Evolutionary conservation across 441 rosid genomes (phyloP).

Genomic region (Jatropha multifida): DNA sequence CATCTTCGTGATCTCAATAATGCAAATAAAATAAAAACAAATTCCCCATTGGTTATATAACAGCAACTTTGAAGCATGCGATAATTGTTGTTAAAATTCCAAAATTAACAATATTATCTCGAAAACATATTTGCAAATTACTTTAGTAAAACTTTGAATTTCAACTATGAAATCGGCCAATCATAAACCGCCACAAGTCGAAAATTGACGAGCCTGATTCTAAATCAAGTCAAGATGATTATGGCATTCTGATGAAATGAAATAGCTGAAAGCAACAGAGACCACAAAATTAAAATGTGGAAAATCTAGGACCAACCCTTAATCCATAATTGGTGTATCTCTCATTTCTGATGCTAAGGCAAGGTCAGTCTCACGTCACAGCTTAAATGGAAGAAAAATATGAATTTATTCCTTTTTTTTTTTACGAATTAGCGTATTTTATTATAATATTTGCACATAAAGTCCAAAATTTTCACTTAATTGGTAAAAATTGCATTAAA

Average conservation of each 20-base stretch:
- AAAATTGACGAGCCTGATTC: slow-evolving; percentile 9
- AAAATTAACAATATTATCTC: not conserved
- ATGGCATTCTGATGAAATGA: not conserved
- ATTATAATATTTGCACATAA: too few relatives aligned
- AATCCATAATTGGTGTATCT: slow-evolving; percentile 22
- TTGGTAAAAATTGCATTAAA: too few relatives aligned
- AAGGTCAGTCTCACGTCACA: slow-evolving; percentile 28
- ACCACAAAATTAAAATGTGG: slow-evolving; percentile 11
- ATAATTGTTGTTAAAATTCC: not conserved
- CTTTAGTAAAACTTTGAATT: not conserved
- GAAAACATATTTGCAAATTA: not conserved
- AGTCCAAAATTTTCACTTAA: too few relatives aligned
- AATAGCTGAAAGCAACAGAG: slow-evolving; percentile 14
- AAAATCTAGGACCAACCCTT: slow-evolving; percentile 10
- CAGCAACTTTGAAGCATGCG: too few relatives aligned
- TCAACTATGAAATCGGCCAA: not conserved
- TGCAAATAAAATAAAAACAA: not conserved
- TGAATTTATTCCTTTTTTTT: too few relatives aligned
- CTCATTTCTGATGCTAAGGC: slow-evolving; percentile 26
- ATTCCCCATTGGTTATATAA: too few relatives aligned
- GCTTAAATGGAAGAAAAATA: slow-evolving; percentile 9
- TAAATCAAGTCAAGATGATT: slow-evolving; percentile 25
- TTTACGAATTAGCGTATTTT: too few relatives aligned
- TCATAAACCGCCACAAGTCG: not conserved
- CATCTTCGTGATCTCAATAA: not conserved